Evolutionary conservation across 2,329 filamentous ascomycete species (phyloP).

Genomic region (Aureobasidium uvarum): DNA sequence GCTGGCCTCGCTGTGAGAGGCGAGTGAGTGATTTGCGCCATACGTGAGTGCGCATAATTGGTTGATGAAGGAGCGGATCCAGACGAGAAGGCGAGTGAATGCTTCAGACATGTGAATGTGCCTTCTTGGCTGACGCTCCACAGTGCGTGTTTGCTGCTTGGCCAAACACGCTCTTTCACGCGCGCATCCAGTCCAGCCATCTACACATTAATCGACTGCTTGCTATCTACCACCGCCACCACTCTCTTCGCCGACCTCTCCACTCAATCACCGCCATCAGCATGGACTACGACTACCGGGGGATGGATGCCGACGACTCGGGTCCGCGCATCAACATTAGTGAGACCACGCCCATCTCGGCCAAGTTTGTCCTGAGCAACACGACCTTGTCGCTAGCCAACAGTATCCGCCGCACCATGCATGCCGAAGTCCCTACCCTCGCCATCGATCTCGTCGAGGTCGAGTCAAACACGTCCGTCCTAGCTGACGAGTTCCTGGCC

Average conservation of each 20-base stretch:
- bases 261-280: not conserved
- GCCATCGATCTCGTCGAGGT: conserved; percentile 95
- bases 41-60: conserved; percentile 29
- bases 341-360: conserved; percentile 65
- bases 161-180: conserved; percentile 17
- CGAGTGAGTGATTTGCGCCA: conserved; percentile 29
- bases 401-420: conserved; percentile 83
- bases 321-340: conserved; percentile 51
- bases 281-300: conserved; percentile 32
- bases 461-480: conserved; percentile 88
- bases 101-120: conserved; percentile 9
- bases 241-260: not conserved
- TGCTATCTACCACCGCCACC: not conserved
- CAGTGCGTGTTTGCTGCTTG: conserved; percentile 13
- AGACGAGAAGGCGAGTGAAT: conserved; percentile 2
- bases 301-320: conserved; percentile 45
- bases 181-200: not conserved
- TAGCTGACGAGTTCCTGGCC: conserved; percentile 93
- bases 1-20: conserved; percentile 27
- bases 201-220: not conserved
- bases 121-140: conserved; percentile 21
- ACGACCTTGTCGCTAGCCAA: conserved; percentile 92
- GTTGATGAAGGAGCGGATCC: not conserved
- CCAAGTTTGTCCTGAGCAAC: conserved; percentile 88
- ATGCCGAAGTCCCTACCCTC: conserved; percentile 90